A percentile compares a stretch with the other conserved stretches of the same genome.
Evolutionary conservation across 1,284 basidiomycete species (phyloP).

Genomic region (Melampsora larici-populina): DNA sequence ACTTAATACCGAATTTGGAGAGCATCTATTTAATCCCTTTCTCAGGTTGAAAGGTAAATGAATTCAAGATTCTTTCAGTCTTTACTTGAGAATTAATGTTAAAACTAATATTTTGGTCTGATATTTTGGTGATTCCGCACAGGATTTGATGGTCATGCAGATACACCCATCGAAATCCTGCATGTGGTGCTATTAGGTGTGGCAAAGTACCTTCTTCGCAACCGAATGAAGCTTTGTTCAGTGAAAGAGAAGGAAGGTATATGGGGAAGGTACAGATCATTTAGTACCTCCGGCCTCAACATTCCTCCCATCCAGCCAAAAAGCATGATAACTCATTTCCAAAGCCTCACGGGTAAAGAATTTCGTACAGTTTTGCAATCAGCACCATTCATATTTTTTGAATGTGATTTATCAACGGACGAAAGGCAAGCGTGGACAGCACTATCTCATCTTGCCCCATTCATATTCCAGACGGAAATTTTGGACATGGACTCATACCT

Average conservation of each 20-base stretch:
- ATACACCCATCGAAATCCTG: slow-evolving; percentile 55
- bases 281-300: slow-evolving; percentile 50
- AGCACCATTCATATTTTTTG: slow-evolving; percentile 54
- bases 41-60: too few species aligned
- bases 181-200: slow-evolving; percentile 54
- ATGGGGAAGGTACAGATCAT: slow-evolving; percentile 49
- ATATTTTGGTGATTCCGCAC: too few species aligned
- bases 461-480: too few species aligned
- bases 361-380: slow-evolving; percentile 55
- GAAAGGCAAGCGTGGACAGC: too few species aligned
- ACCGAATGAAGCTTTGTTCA: slow-evolving; percentile 49
- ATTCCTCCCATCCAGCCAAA: slow-evolving; percentile 47
- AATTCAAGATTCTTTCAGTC: too few species aligned
- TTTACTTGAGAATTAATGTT: too few species aligned
- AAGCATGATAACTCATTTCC: slow-evolving; percentile 52
- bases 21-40: too few species aligned
- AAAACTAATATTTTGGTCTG: too few species aligned
- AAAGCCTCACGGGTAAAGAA: slow-evolving; percentile 54
- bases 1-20: too few species aligned
- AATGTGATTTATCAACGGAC: too few species aligned
- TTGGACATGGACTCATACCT: too few species aligned
- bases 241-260: slow-evolving; percentile 43
- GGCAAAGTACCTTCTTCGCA: too few species aligned
- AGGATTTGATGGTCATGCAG: slow-evolving; percentile 53
- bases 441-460: slow-evolving; percentile 49